These are phyloP conservation scores for Suhomyces terraborum DNA, from an alignment of 1,139 yeast genomes.

Conservation along the genomic window DNA sequence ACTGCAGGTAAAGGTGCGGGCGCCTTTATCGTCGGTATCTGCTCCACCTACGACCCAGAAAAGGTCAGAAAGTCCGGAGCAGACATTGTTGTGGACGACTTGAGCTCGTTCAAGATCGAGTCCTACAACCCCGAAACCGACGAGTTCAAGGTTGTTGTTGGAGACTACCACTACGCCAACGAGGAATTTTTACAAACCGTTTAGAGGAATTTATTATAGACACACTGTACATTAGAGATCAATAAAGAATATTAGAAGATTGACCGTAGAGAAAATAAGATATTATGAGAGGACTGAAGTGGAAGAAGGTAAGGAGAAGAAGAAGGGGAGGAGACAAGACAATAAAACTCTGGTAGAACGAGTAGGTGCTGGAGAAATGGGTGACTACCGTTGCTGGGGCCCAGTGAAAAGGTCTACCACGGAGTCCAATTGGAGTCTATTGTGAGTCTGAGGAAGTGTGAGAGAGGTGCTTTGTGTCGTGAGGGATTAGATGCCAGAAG, in stretches of 20 bases:
- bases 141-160: constrained; percentile 48
- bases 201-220: constrained; percentile 19
- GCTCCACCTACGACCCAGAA: constrained; percentile 74
- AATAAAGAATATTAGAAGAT: not conserved
- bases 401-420: no score
- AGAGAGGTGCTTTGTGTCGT: no score
- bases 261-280: no score
- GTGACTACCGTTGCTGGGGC: no score
- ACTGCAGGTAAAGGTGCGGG: constrained; percentile 85
- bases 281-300: no score
- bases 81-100: constrained; percentile 74
- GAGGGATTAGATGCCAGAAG: no score
- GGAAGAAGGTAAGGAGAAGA: no score
- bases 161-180: constrained; percentile 49
- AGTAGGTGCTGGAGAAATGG: no score
- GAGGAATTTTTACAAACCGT: constrained; percentile 41
- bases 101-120: constrained; percentile 50
- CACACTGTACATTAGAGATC: constrained; percentile 17
- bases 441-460: no score
- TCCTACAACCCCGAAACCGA: constrained; percentile 48
- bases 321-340: no score
- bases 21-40: constrained; percentile 79
- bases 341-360: no score
- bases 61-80: constrained; percentile 76
- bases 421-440: no score